Percentiles rank a stretch among this genome's conserved stretches.
Evolutionary conservation across 495 filamentous ascomycete genomes (phyloP).

Genomic region (Thozetella sp.): DNA sequence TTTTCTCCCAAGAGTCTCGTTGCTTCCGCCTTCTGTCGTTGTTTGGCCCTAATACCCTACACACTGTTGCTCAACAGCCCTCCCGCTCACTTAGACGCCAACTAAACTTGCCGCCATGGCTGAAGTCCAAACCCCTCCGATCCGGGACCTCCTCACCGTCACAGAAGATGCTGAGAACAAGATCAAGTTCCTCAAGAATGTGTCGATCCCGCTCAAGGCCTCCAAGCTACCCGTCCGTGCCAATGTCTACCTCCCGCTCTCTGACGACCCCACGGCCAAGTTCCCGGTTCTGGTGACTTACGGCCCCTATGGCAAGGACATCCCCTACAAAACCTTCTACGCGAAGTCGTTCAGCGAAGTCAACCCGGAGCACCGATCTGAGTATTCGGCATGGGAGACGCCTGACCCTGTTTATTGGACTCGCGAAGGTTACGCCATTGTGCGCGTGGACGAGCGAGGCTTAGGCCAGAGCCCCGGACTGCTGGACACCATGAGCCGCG

Average conservation of each 20-base stretch:
- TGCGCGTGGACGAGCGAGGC: constrained; percentile 62
- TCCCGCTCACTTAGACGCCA: neutral
- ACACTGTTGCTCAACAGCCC: neutral
- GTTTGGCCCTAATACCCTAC: too few species aligned
- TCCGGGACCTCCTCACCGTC: constrained; percentile 17
- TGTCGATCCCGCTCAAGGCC: constrained; percentile 25
- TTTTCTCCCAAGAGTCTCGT: too few species aligned
- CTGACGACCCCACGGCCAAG: constrained; percentile 12
- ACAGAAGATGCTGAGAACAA: constrained; percentile 10
- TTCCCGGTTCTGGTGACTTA: constrained; percentile 57
- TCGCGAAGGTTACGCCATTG: constrained; percentile 58
- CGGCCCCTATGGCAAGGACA: constrained; percentile 69
- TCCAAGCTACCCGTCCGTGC: constrained; percentile 26
- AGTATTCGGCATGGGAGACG: constrained; percentile 67
- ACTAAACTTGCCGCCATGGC: neutral
- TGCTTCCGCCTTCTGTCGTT: too few species aligned
- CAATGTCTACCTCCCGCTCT: constrained; percentile 28
- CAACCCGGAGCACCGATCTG: constrained; percentile 43
- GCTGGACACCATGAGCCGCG: constrained; percentile 61
- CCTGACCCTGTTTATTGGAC: constrained; percentile 67
- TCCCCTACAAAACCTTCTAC: constrained; percentile 50
- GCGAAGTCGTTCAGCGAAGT: constrained; percentile 39
- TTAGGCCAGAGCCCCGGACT: constrained; percentile 59
- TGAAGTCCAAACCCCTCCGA: constrained; percentile 17
- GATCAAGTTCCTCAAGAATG: constrained; percentile 21